Base-by-base conservation (phyloP, 345 rosid species). In the Leavenworthia alabamica region DNA sequence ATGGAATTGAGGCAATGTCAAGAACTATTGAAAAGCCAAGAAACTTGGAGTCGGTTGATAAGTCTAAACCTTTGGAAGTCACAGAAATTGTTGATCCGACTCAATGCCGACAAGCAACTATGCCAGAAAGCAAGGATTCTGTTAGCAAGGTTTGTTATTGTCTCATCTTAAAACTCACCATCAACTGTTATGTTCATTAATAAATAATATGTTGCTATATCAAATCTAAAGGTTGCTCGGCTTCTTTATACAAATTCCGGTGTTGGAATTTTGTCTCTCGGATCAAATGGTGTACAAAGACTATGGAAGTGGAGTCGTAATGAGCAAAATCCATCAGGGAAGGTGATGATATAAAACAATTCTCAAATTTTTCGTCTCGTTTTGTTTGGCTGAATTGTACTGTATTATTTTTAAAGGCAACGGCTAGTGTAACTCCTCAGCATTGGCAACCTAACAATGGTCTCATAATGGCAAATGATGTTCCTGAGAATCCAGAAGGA, bases 371-470 rank as follows among this genome's bases (percentile, higher is more conserved):
- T n/a, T n/a, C n/a, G n/a, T 44, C 33, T 37, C 9, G n/a, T 47
- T 45, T 50, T 5, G 48, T 22, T 65, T 40, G 40, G 19, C 62
- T 52, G 12, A 54, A 19, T 3, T 48, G 35, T 62, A 16, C 40
- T 63, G n/a, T 47, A 27, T 35, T 10, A 7, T n/a, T 56, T 56
- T 36, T 57, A 40, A 53, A 90, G 95, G 97, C 97, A 37, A 82
- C 83, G 12, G 85, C 90, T 37, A 62, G 62, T 62, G 51, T 70
- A 48, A 57, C 63, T n/a, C 97, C 93, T 1, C 86, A 82, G 62
- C 76, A 80, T 51, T 86, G 93, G 95, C 90, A 86, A 73, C 90
- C 97, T 43, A 77, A 81, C 20, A 84, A 83, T 56, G 95, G 97
- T 36, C 80, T 77, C 54, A 74, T 60, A 14, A 90, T 85, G 97